Evolutionary conservation across 202 grass and related monocot genomes (phyloP).

Genomic region (Brachypodium distachyon): DNA sequence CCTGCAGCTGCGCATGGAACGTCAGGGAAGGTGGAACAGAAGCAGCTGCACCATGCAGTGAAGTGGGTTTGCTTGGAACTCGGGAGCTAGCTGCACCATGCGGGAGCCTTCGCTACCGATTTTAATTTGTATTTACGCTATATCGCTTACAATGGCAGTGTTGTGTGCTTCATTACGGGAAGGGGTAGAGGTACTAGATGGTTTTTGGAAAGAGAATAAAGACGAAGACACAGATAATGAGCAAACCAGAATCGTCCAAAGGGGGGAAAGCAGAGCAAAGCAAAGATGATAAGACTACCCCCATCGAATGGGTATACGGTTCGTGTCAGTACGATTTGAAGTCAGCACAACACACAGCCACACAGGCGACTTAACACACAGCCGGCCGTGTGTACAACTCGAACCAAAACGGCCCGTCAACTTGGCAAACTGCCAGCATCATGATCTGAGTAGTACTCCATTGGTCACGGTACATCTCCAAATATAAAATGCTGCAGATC

Average conservation of each 20-base stretch:
- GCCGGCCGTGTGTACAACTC: not conserved
- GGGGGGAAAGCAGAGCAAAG: not conserved
- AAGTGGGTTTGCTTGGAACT: too few relatives aligned
- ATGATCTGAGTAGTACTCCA: not conserved
- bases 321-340: not conserved
- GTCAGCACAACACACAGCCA: not conserved
- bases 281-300: not conserved
- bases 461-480: not conserved
- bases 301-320: not conserved
- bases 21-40: too few relatives aligned
- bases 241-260: not conserved
- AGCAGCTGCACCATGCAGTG: too few relatives aligned
- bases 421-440: not conserved
- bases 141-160: not conserved
- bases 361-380: not conserved
- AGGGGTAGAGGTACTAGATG: not conserved
- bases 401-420: not conserved
- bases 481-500: constrained; percentile 6
- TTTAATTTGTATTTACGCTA: not conserved
- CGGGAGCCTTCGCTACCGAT: not conserved
- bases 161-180: not conserved
- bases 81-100: too few relatives aligned
- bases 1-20: too few relatives aligned
- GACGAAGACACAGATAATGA: too few relatives aligned
- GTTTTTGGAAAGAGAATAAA: too few relatives aligned